Evolutionary conservation across 169 alveolate species (phyloP).

Genomic region (Plasmodium vivax): DNA sequence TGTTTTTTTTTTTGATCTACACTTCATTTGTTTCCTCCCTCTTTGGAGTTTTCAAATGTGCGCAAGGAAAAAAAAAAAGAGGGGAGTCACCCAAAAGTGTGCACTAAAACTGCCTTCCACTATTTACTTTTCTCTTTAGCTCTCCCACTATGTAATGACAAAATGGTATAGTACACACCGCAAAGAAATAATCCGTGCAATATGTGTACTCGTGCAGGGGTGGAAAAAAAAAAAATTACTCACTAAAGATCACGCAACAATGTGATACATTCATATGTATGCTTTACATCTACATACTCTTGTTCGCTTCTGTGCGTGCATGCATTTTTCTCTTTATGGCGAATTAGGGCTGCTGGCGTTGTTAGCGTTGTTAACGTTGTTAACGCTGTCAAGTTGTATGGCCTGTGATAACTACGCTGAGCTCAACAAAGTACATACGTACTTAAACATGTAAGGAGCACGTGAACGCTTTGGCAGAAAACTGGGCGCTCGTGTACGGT

Average conservation of each 20-base stretch:
- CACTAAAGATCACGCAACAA: neutral
- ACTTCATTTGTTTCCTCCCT: neutral
- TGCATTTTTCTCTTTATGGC: neutral
- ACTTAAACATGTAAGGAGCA: neutral
- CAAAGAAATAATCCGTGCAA: neutral
- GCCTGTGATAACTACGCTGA: neutral
- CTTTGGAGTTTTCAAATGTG: neutral
- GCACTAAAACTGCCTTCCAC: neutral
- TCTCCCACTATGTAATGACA: neutral
- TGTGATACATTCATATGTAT: constrained; percentile 3
- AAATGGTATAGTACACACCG: neutral
- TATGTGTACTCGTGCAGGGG: neutral
- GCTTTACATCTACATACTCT: neutral
- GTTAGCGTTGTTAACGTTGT: neutral
- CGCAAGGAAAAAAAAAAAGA: neutral
- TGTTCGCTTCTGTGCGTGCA: neutral
- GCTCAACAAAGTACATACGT: neutral
- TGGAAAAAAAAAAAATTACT: neutral
- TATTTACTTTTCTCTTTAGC: neutral
- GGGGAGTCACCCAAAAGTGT: neutral
- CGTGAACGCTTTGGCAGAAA: neutral
- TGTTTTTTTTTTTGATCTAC: neutral
- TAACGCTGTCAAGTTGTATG: neutral
- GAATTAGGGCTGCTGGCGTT: neutral
- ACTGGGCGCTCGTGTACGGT: neutral